These are phyloP conservation scores for Trichocladium antarcticum DNA, from an alignment of 495 filamentous ascomycete genomes.

Conservation along the genomic window DNA sequence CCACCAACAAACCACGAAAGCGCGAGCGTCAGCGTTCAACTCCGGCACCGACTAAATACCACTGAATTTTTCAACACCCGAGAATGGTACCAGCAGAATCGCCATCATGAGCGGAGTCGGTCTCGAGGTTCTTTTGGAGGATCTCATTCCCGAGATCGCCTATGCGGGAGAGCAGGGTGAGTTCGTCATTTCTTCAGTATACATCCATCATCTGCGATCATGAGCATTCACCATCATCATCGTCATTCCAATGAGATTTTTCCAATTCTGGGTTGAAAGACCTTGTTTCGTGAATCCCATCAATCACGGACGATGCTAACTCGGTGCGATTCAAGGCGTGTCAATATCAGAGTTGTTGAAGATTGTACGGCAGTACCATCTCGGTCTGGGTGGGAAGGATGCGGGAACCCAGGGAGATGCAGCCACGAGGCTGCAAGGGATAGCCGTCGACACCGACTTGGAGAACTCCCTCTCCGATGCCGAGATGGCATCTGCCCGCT, in stretches of 20 bases:
- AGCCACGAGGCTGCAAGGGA: not conserved
- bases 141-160: slow-evolving; percentile 61
- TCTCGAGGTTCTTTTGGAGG: slow-evolving; percentile 60
- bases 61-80: slow-evolving; percentile 10
- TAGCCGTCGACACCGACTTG: slow-evolving; percentile 10
- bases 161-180: slow-evolving; percentile 56
- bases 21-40: slow-evolving; percentile 20
- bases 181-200: slow-evolving; percentile 30
- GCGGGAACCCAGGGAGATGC: slow-evolving; percentile 1
- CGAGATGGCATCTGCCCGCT: slow-evolving; percentile 28
- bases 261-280: too few relatives aligned
- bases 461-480: slow-evolving; percentile 15
- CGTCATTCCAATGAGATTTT: too few relatives aligned
- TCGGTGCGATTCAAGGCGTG: slow-evolving; percentile 14
- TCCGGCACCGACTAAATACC: slow-evolving; percentile 11
- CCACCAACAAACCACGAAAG: slow-evolving; percentile 2
- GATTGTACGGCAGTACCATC: slow-evolving; percentile 24
- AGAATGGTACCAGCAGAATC: slow-evolving; percentile 18
- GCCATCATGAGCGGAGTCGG: slow-evolving; percentile 48
- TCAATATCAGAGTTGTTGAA: slow-evolving; percentile 19
- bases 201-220: not conserved
- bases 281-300: too few relatives aligned
- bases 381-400: slow-evolving; percentile 7
- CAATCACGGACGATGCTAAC: slow-evolving; percentile 10
- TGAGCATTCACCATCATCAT: too few relatives aligned